Percentiles rank a stretch among this genome's conserved stretches.
Evolutionary conservation across 2,329 filamentous ascomycete genomes (phyloP).

Genomic region (Alternaria ethzedia): DNA sequence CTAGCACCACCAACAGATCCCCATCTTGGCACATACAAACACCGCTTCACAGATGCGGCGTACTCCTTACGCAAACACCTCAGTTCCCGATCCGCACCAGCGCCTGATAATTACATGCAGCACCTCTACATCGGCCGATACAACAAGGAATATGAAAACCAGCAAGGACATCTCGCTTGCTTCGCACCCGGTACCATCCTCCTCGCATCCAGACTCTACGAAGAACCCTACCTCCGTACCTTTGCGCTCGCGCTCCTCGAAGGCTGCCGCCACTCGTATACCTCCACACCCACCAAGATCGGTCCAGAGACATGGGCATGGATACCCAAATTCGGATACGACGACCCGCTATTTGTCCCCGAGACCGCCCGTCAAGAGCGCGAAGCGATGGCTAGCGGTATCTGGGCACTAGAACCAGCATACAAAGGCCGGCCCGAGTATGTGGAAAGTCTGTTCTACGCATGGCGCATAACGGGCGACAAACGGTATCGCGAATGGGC

Average conservation of each 20-base stretch:
- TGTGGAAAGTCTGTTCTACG: conserved; percentile 50
- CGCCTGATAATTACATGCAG: conserved; percentile 40
- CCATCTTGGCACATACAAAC: conserved; percentile 41
- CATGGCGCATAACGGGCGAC: conserved; percentile 50
- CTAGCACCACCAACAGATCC: conserved; percentile 47
- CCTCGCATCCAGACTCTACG: conserved; percentile 45
- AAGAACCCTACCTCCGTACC: conserved; percentile 39
- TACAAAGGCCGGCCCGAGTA: conserved; percentile 51
- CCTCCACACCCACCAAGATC: conserved; percentile 46
- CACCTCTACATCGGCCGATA: conserved; percentile 51
- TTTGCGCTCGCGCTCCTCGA: conserved; percentile 51
- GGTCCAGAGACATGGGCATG: conserved; percentile 50
- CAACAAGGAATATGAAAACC: conserved; percentile 45
- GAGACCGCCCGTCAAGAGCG: conserved; percentile 30
- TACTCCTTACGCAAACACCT: conserved; percentile 47
- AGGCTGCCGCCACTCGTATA: conserved; percentile 48
- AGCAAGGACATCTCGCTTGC: conserved; percentile 49
- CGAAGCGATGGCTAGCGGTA: conserved; percentile 39
- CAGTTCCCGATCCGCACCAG: conserved; percentile 44
- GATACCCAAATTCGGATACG: conserved; percentile 47
- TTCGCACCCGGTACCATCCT: conserved; percentile 50
- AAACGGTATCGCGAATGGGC: conserved; percentile 50
- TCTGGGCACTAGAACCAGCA: conserved; percentile 42
- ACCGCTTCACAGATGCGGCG: conserved; percentile 43
- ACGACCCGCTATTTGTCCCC: conserved; percentile 38